These are phyloP conservation scores for Noccaea bulbosa DNA, from an alignment of 345 rosid genomes.

Conservation along the genomic window DNA sequence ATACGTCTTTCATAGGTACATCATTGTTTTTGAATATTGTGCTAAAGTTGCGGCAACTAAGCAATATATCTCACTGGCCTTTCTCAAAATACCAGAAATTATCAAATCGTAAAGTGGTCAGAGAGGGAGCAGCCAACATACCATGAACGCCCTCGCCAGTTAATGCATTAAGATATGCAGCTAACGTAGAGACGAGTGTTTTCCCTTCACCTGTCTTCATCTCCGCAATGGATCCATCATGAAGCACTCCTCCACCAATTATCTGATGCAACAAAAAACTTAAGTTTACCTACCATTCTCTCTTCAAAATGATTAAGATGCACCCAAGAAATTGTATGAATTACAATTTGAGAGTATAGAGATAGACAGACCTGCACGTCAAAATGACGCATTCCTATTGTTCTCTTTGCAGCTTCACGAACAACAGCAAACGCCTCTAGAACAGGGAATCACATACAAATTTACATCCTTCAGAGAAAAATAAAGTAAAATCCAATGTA, in stretches of 20 bases:
- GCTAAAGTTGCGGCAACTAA: not conserved
- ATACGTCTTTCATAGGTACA: not conserved
- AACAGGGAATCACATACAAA: constrained; percentile 12
- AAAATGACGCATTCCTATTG: constrained; percentile 99
- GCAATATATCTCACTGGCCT: constrained; percentile 20
- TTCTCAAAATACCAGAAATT: constrained; percentile 17
- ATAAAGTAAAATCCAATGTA: not conserved
- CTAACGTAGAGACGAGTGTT: constrained; percentile 93
- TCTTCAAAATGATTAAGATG: constrained; percentile 22
- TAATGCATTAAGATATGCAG: constrained; percentile 94
- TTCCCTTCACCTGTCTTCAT: constrained; percentile 99
- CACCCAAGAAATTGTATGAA: constrained; percentile 2
- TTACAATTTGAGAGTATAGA: constrained; percentile 4
- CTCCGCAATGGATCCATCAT: constrained; percentile 96
- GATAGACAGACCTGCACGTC: constrained; percentile 79
- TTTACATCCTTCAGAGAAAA: not conserved
- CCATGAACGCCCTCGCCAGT: constrained; percentile 96
- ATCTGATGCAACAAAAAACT: constrained; percentile 53
- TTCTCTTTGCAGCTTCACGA: constrained; percentile 96
- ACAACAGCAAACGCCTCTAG: constrained; percentile 92
- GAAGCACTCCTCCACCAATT: constrained; percentile 97
- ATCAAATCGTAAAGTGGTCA: not conserved
- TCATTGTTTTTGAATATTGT: not conserved
- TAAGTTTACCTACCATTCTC: constrained; percentile 25
- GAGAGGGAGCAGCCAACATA: constrained; percentile 45